Evolutionary conservation across 805 yeast genomes (phyloP), one percentile per base, ranked within the genome.

Genomic region (Lipomyces kockii): DNA sequence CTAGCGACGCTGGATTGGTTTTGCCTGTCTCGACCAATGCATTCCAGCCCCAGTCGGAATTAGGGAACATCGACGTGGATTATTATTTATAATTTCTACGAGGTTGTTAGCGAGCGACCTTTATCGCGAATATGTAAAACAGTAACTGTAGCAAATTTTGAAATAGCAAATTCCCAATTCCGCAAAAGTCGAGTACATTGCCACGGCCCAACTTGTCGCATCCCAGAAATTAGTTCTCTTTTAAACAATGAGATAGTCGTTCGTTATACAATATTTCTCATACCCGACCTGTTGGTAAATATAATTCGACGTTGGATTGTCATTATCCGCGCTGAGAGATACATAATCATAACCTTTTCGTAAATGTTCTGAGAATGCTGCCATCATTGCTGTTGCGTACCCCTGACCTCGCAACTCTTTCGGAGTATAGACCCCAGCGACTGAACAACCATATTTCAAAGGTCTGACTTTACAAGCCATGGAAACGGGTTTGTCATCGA

Each of bases 351-450:
- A 43, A 7, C n/a, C 49, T 25, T 1, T 43, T 43, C 49, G 49
- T 43, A 43, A 17, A 43, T 43, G 49, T 43, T 17, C 49, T 43
- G 49, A 43, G 49, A 43, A n/a, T n/a, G 8, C 49, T n/a, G 49
- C 49, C 49, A 43, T 43, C 49, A 43, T 43, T 43, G 49, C 49
- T 43, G 49, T 43, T n/a, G 49, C 49, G 4, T n/a, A 43, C n/a
- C 49, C 22, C 22, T n/a, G 20, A 17, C 49, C 49, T n/a, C 49
- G 22, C 22, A 1, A 43, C 49, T 43, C 22, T 17, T n/a, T 43
- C 22, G 49, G 49, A 43, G 49, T 43, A 17, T 43, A 43, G 49
- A 17, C 49, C 3, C 49, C 49, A 43, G 49, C 20, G 9, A 17
- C 49, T 5, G 49, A 5, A 43, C 49, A 43, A 5, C 49, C 49